Evolutionary conservation across 495 filamentous ascomycete species (phyloP), one percentile per base, ranked within the genome.

Genomic region (Talaromyces thailandensis): DNA sequence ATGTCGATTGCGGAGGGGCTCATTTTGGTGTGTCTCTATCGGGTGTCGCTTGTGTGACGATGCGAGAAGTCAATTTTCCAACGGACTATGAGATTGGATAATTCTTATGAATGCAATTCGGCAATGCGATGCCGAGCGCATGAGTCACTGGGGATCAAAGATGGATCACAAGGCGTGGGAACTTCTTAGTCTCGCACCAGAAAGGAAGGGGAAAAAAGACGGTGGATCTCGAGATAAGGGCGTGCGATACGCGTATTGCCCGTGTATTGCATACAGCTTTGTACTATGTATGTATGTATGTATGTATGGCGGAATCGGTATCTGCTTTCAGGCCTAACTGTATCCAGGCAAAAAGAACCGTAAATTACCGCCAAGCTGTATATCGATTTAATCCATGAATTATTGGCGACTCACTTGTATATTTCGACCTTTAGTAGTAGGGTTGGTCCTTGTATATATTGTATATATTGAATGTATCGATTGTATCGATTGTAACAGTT

Each of bases 1-100:
- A 74, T 66, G 31, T 81, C 77, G 56, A 78, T 29, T 23, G 75
- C 69, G 37, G 79, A 73, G 43, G 79, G 75, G 58, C 72, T 75
- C 75, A 78, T 79, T 60, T 62, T 65, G 45, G 58, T 56, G 40
- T 64, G 69, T 45, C 16, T 45, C 37, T 8, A 14, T 40, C 16
- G 35, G 8, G 29, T 31, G 29, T 35, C 28, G 28, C 28, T 31
- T 35, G 32, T 35, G 32, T 32, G 8, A 9, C 31, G 43, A 50
- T 50, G 48, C 48, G n/a, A 25, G 48, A 25, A 52, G 14, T 16
- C 40, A 37, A 37, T 37, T 37, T 9, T 11, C 11, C 14, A 12
- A 37, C 32, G 3, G 32, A 37, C 11, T 37, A 14, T 37, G 32
- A 35, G 32, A 37, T 16, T 21, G 18, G n/a, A 45, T n/a, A 45